Base-by-base conservation (phyloP, 2,329 filamentous ascomycete genomes). In the Coniochaeta sp. region DNA sequence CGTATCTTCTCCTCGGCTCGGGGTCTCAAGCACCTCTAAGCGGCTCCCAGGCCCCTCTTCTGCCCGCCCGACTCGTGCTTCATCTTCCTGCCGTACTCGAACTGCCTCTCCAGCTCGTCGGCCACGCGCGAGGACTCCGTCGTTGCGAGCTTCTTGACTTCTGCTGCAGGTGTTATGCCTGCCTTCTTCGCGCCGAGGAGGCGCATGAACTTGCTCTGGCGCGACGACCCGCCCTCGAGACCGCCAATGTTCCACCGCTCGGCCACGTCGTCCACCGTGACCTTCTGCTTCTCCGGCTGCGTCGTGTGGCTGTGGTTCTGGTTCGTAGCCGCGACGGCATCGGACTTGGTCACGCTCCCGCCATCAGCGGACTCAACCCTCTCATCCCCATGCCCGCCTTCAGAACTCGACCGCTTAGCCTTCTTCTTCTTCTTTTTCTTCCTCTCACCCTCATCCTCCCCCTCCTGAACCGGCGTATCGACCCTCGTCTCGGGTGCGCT, bases 171-270 rank as follows among this genome's bases (percentile, higher is more conserved):
- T 27, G 61, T 64, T 24, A 48, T 48, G 18, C 68, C 67, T 22
- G 67, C 66, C 62, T 77, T 79, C 55, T 74, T 77, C 2, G 68
- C 76, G 18, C 79, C 79, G 4, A 83, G 69, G 1, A 83, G 73
- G 28, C 77, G 71, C 59, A 82, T 64, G 55, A 82, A 82, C 65
- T 83, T 83, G 54, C 68, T 67, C 58, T 81, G 77, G 12, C 80
- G 71, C 48, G 69, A 68, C 16, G 67, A 58, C 20, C 74, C 77
- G 28, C 80, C 80, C 33, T 72, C 73, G 30, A 83, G 69, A 30
- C 68, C 72, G 16, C 67, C 62, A 24, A 81, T 76, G 54, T 80
- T 78, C 78, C 78, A 82, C 55, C 74, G 67, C 61, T 75, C 75
- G 26, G 60, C 57, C 6, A 57, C 52, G 33, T 59, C 57, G 7